These are phyloP conservation scores for Penicillium verhagenii DNA, from an alignment of 495 filamentous ascomycete genomes.

Conservation along the genomic window DNA sequence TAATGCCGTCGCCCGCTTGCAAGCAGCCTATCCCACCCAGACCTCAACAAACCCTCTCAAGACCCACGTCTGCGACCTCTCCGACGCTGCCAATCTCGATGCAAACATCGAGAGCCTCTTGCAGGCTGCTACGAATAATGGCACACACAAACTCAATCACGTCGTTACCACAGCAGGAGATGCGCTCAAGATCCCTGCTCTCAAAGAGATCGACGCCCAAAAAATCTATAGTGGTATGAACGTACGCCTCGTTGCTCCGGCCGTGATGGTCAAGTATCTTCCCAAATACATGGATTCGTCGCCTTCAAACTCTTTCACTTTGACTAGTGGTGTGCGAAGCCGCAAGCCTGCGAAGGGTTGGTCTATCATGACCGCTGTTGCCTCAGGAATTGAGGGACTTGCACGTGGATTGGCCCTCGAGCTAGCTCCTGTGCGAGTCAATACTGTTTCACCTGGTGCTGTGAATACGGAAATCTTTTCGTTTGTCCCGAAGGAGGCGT, in stretches of 20 bases:
- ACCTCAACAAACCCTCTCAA: slow-evolving; percentile 9
- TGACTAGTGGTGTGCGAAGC: slow-evolving; percentile 54
- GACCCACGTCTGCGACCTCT: slow-evolving; percentile 46
- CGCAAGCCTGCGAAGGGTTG: slow-evolving; percentile 50
- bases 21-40: slow-evolving; percentile 33
- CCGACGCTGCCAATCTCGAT: slow-evolving; percentile 37
- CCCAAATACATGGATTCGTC: slow-evolving; percentile 41
- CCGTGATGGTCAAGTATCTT: slow-evolving; percentile 55
- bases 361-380: slow-evolving; percentile 39
- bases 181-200: slow-evolving; percentile 24
- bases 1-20: slow-evolving; percentile 39
- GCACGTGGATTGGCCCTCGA: slow-evolving; percentile 57
- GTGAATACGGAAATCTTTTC: slow-evolving; percentile 53
- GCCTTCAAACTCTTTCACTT: slow-evolving; percentile 45
- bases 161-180: slow-evolving; percentile 61
- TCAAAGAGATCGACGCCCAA: slow-evolving; percentile 42
- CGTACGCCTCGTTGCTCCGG: slow-evolving; percentile 50
- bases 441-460: slow-evolving; percentile 55
- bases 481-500: slow-evolving; percentile 4
- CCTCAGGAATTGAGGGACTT: slow-evolving; percentile 44
- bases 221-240: slow-evolving; percentile 43
- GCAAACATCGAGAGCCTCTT: slow-evolving; percentile 49
- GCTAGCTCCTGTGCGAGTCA: slow-evolving; percentile 61
- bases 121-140: slow-evolving; percentile 20
- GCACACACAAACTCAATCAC: slow-evolving; percentile 51